Evolutionary conservation across 345 rosid genomes (phyloP).

Genomic region (Abelmoschus esculentus): DNA sequence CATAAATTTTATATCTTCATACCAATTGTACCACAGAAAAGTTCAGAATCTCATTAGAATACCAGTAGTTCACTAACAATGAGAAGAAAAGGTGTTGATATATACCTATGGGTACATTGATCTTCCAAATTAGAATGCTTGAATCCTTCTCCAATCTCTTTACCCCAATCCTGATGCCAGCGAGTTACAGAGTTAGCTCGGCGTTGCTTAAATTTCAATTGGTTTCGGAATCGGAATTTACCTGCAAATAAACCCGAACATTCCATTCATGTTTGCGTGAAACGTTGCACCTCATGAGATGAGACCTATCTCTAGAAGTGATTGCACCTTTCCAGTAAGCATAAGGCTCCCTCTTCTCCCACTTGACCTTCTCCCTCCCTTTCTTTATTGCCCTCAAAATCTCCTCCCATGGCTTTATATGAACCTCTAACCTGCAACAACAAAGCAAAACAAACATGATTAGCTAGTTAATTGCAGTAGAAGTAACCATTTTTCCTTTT

Average conservation of each 20-base stretch:
- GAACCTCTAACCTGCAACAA: constrained; percentile 34
- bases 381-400: constrained; percentile 29
- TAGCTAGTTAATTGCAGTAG: background rate
- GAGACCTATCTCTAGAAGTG: constrained; percentile 17
- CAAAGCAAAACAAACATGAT: background rate
- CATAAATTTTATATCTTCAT: constrained; percentile 42
- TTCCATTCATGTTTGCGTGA: constrained; percentile 29
- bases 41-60: background rate
- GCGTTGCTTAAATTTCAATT: background rate
- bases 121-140: constrained; percentile 42
- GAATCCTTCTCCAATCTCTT: constrained; percentile 34
- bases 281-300: constrained; percentile 45
- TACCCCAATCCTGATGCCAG: constrained; percentile 37
- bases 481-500: background rate
- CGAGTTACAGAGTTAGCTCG: background rate
- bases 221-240: background rate
- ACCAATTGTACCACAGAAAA: background rate
- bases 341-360: constrained; percentile 54
- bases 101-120: constrained; percentile 59
- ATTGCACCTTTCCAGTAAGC: constrained; percentile 60
- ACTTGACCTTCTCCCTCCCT: constrained; percentile 31
- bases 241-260: constrained; percentile 33
- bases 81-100: background rate
- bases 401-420: constrained; percentile 51
- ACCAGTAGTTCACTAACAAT: background rate